Percentiles rank a stretch among this genome's conserved stretches.
Evolutionary conservation across 176 grass and related monocot genomes (phyloP).

Genomic region (Thalia dealbata): DNA sequence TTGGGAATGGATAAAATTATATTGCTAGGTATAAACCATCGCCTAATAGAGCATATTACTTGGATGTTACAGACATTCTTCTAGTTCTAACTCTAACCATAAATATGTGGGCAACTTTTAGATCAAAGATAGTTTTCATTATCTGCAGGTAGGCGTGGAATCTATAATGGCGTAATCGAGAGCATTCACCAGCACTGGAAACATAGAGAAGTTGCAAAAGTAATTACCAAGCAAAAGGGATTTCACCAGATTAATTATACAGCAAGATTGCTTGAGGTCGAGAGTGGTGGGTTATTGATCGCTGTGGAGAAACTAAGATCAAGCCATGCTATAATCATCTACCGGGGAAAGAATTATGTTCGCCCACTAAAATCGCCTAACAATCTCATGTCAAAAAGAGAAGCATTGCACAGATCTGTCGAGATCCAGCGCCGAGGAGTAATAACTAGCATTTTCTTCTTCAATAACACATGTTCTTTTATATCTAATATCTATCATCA

Average conservation of each 20-base stretch:
- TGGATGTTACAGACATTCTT: not conserved
- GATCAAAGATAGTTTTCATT: constrained; percentile 1
- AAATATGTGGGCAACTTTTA: not conserved
- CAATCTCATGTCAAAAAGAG: constrained; percentile 70
- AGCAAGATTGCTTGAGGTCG: constrained; percentile 56
- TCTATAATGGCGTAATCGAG: constrained; percentile 77
- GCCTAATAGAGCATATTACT: not conserved
- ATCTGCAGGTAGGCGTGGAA: constrained; percentile 62
- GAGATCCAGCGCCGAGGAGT: constrained; percentile 79
- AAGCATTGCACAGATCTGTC: constrained; percentile 67
- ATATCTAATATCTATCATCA: not conserved
- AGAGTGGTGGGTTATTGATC: constrained; percentile 58
- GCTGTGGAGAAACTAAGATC: constrained; percentile 56
- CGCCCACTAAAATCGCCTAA: constrained; percentile 44
- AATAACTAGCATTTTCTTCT: constrained; percentile 10
- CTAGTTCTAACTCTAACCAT: too few relatives aligned
- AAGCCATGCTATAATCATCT: constrained; percentile 75
- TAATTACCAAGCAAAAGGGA: constrained; percentile 64
- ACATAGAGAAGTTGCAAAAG: constrained; percentile 81
- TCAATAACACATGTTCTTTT: not conserved
- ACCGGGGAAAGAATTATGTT: constrained; percentile 70
- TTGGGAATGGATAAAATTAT: constrained; percentile 61
- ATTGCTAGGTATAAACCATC: constrained; percentile 39
- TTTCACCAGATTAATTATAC: constrained; percentile 45
- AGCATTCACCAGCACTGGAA: constrained; percentile 92